phyloP scores from a whole-genome alignment of 2,329 filamentous ascomycete genomes.

The Exophiala xenobiotica region DNA sequence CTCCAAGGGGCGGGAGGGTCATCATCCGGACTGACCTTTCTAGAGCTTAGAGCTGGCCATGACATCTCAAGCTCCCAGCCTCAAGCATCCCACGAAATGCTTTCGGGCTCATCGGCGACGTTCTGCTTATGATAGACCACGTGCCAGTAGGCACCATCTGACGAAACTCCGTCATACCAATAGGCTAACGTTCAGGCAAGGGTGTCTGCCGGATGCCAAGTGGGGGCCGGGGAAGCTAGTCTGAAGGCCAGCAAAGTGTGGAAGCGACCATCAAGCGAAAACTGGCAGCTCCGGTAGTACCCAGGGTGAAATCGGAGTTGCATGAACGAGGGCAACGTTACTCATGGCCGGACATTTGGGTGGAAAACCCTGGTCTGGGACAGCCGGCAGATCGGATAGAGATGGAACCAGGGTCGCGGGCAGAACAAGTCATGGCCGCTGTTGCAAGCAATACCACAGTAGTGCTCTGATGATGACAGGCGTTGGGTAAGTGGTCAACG shows the following conservation, averaged over 20 bases:
- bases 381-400: background rate
- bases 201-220: background rate
- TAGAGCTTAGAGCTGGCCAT: background rate
- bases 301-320: background rate
- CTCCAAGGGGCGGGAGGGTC: constrained; percentile 14
- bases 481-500: background rate
- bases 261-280: too few species aligned
- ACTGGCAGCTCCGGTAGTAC: too few species aligned
- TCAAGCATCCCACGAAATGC: constrained; percentile 7
- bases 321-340: constrained; percentile 2
- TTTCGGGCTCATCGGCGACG: constrained; percentile 12
- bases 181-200: background rate
- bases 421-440: background rate
- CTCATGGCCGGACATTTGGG: background rate
- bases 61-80: constrained; percentile 8
- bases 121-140: constrained; percentile 9
- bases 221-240: constrained; percentile 1
- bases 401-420: background rate
- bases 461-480: background rate
- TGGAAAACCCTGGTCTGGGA: too few species aligned
- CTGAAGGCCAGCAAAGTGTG: background rate
- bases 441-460: background rate
- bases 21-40: constrained; percentile 15
- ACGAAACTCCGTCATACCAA: constrained; percentile 4
- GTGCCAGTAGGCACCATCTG: constrained; percentile 15